phyloP scores from a whole-genome alignment of 306 rosid genomes.

The Sindora glabra region DNA sequence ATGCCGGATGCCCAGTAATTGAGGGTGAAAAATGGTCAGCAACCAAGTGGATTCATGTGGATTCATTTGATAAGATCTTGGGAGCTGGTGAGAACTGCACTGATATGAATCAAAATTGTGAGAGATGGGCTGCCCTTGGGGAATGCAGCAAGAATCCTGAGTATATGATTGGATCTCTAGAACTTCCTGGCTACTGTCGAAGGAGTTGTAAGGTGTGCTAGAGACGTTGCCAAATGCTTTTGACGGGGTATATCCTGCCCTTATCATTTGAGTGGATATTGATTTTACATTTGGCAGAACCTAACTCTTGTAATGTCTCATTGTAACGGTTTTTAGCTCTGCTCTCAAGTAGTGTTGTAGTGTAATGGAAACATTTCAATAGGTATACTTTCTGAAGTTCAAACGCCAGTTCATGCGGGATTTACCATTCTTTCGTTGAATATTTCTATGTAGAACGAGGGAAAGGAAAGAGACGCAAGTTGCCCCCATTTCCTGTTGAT shows the following conservation, averaged over 20 bases:
- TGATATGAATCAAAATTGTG: constrained; percentile 70
- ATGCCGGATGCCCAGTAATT: constrained; percentile 89
- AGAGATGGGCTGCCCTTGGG: constrained; percentile 93
- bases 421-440: background rate
- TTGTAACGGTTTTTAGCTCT: constrained; percentile 1
- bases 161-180: constrained; percentile 84
- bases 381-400: constrained; percentile 11
- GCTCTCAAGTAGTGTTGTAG: constrained; percentile 2
- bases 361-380: constrained; percentile 5
- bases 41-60: constrained; percentile 95
- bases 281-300: constrained; percentile 5
- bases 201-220: constrained; percentile 84
- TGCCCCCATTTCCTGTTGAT: no score
- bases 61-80: constrained; percentile 63
- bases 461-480: background rate
- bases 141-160: constrained; percentile 81
- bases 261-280: constrained; percentile 4
- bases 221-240: constrained; percentile 11
- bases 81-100: constrained; percentile 49
- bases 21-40: constrained; percentile 99
- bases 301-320: constrained; percentile 10
- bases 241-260: background rate
- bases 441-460: background rate
- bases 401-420: background rate
- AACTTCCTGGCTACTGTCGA: constrained; percentile 86